Percentiles rank a stretch among this genome's conserved stretches.
phyloP scores from a whole-genome alignment of 352 stramenopile genomes.

The Globisporangium alternatum region DNA sequence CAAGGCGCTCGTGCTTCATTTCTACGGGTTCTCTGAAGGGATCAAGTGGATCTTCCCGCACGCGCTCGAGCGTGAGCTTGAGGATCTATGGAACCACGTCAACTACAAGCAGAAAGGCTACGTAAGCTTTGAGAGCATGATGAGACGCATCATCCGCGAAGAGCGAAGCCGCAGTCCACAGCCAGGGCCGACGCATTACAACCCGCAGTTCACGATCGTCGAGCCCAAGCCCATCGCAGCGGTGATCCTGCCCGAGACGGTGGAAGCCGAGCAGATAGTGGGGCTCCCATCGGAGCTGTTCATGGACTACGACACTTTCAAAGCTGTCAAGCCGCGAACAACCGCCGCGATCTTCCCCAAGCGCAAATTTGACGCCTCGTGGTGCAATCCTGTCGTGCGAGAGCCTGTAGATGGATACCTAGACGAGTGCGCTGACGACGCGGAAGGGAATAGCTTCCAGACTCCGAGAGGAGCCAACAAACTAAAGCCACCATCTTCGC shows the following conservation, averaged over 20 bases:
- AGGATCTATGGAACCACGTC: slow-evolving; percentile 50
- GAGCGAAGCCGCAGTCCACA: slow-evolving; percentile 50
- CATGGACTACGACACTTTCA: slow-evolving; percentile 71
- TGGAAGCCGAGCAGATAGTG: slow-evolving; percentile 21
- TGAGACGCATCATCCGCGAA: slow-evolving; percentile 21
- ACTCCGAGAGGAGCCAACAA: background rate
- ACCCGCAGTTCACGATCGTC: slow-evolving; percentile 42
- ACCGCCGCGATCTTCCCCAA: slow-evolving; percentile 49
- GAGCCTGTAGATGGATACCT: slow-evolving; percentile 9
- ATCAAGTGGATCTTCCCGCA: slow-evolving; percentile 58
- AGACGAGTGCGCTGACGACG: background rate
- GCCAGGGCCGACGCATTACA: slow-evolving; percentile 68
- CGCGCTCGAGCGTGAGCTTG: slow-evolving; percentile 40
- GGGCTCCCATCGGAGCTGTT: slow-evolving; percentile 55
- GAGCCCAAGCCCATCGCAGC: slow-evolving; percentile 34
- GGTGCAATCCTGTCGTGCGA: slow-evolving; percentile 65
- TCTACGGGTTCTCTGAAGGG: slow-evolving; percentile 34
- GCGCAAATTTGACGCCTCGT: slow-evolving; percentile 59
- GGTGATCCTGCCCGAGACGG: slow-evolving; percentile 49
- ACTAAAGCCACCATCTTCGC: background rate
- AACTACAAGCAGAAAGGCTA: slow-evolving; percentile 17
- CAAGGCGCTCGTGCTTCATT: slow-evolving; percentile 20
- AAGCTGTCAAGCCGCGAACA: slow-evolving; percentile 49
- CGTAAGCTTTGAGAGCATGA: slow-evolving; percentile 20
- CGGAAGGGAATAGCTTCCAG: background rate